These are phyloP conservation scores for Suhomyces pyralidae DNA, from an alignment of 805 yeast species.

Conservation along the genomic window DNA sequence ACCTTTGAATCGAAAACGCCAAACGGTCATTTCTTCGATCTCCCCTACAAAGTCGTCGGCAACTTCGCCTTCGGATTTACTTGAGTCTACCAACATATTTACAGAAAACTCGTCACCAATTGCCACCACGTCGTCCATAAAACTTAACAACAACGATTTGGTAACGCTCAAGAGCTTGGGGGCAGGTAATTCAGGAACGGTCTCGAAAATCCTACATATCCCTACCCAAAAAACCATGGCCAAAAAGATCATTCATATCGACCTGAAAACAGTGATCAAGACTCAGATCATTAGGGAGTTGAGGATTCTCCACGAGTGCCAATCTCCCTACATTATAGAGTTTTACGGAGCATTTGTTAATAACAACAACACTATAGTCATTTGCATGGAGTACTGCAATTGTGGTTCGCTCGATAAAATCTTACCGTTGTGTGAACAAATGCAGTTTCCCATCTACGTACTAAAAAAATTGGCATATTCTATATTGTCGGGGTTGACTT, in stretches of 20 bases:
- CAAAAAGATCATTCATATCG: conserved; percentile 81
- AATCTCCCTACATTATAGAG: conserved; percentile 76
- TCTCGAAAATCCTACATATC: conserved; percentile 79
- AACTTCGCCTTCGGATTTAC: conserved; percentile 8
- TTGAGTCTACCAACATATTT: background rate
- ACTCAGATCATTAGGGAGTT: conserved; percentile 86
- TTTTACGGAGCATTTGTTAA: conserved; percentile 87
- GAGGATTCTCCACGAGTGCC: conserved; percentile 87
- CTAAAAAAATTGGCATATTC: conserved; percentile 71
- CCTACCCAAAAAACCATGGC: conserved; percentile 91
- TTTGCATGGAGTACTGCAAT: conserved; percentile 95
- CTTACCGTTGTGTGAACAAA: conserved; percentile 44
- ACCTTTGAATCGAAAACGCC: conserved; percentile 26
- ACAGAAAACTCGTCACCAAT: conserved; percentile 25
- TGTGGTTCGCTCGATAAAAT: conserved; percentile 90
- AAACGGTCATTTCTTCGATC: conserved; percentile 41
- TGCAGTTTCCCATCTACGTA: conserved; percentile 54
- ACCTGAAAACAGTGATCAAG: conserved; percentile 72
- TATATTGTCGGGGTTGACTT: conserved; percentile 76
- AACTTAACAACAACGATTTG: conserved; percentile 54
- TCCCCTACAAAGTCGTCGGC: conserved; percentile 36
- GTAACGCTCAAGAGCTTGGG: conserved; percentile 78
- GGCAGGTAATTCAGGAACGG: conserved; percentile 92
- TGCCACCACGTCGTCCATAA: conserved; percentile 31
- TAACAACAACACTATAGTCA: conserved; percentile 64